Base-by-base conservation (phyloP, 257 asterid genomes). In the Jasminum sambac region DNA sequence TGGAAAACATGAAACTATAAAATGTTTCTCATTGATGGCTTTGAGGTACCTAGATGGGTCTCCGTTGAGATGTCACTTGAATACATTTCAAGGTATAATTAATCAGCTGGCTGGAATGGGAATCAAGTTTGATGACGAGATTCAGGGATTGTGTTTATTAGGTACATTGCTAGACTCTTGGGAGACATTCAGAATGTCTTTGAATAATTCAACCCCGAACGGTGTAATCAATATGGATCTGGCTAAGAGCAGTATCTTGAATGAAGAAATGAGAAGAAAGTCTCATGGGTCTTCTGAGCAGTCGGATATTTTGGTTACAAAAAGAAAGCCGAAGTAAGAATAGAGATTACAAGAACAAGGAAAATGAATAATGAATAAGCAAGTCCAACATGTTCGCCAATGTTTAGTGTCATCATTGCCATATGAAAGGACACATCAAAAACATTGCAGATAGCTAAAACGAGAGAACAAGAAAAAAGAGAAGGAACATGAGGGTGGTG, bases 111-210 rank as follows among this genome's bases (percentile, higher is more conserved):
- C 46, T 5, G 16, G 63, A 2, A 63, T 75, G 60, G 40, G 72
- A 8, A 48, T 69, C 0, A 69, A 69, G 19, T 64, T 75, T 63
- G 76, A 69, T 6, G 48, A 69, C 25, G 75, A 75, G 66, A 39
- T 75, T 5, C 0, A 23, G 0, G n/a, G 26, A 5, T 5, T 68
- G 3, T 16, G 39, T 19, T 37, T 68, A 9, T 71, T 75, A 0
- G 64, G 36, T 26, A 41, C 61, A 17, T 12, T 61, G 3, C 50
- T 67, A 1, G 42, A 66, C 17, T 65, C 72, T 30, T 73, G 66
- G 42, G 72, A 73, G 17, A 68, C 55, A 0, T 12, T 67, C 11
- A n/a, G 42, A 25, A 24, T 67, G 5, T 67, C 74, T 2, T 7
- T 43, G 1, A 38, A 8, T 2, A 68, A 34, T 25, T 41, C 58